Conservation (phyloP, 352 stramenopile species). For the Globisporangium emineosum region DNA sequence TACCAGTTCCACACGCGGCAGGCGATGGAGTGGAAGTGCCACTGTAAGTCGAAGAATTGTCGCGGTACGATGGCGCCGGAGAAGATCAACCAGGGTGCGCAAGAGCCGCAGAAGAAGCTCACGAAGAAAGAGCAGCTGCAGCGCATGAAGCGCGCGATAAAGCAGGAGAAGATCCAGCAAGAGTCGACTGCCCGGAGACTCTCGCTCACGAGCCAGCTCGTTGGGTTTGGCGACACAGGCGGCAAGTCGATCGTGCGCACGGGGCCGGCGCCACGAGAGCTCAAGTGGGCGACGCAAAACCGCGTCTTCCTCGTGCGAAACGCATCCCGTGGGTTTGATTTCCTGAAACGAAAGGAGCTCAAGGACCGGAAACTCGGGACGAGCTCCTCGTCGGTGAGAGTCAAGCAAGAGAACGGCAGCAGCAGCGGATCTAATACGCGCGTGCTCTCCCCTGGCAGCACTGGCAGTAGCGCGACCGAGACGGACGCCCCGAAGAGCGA, state of each 20-base stretch:
- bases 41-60: conserved; percentile 77
- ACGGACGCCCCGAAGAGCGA: not conserved
- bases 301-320: conserved; percentile 64
- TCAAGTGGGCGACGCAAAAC: conserved; percentile 49
- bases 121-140: conserved; percentile 80
- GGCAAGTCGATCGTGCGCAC: conserved; percentile 60
- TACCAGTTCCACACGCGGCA: conserved; percentile 93
- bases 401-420: conserved; percentile 17
- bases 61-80: conserved; percentile 86
- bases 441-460: conserved; percentile 11
- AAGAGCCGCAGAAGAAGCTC: conserved; percentile 50
- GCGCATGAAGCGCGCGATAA: conserved; percentile 62
- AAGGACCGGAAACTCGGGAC: conserved; percentile 31
- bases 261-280: conserved; percentile 52
- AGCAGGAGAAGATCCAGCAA: conserved; percentile 63
- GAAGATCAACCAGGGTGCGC: conserved; percentile 51
- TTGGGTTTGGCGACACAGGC: conserved; percentile 39
- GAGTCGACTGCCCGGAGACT: conserved; percentile 58
- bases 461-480: not conserved
- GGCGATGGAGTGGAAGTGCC: conserved; percentile 85
- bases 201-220: conserved; percentile 60
- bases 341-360: conserved; percentile 62
- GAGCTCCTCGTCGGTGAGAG: conserved; percentile 2
- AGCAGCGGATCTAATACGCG: conserved; percentile 2
- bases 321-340: conserved; percentile 64